Evolutionary conservation across 2,329 filamentous ascomycete genomes (phyloP), one percentile per base, ranked within the genome.

Genomic region (Neonectria faginata): DNA sequence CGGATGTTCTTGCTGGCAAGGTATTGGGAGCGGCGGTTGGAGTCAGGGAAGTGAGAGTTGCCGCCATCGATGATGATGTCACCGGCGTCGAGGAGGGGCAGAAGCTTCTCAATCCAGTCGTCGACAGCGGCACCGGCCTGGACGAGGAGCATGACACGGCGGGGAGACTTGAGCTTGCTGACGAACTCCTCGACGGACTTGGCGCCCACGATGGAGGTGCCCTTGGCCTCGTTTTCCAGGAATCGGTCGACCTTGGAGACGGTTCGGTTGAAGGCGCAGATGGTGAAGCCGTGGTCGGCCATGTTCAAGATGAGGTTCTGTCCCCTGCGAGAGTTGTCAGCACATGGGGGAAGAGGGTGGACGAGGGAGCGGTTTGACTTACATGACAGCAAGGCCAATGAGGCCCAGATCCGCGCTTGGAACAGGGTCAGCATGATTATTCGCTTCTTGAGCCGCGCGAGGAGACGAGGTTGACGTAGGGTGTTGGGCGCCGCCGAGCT

Each of bases 31-130:
- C 96, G 93, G 84, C 96, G 94, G 90, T 97, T 98, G 85, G 93
- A 95, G 86, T 98, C 96, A 79, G 96, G 96, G 90, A 92, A 99
- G 87, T 98, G 96, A 73, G 95, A 98, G 91, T 99, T 98, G 45
- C 79, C 96, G 81, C 96, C 96, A 79, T 99, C 96, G 78, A 99
- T 98, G 87, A 99, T 97, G 88, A 99, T 97, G 81, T 99, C 96
- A 73, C 93, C 94, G 77, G 88, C 80, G 80, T 94, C 91, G 71
- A 95, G 86, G 79, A 92, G 89, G 72, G 91, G 93, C 67, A 98
- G 87, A 72, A 99, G 91, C 75, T 91, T 90, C 88, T 97, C 94
- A 78, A 99, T 98, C 91, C 97, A 98, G 86, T 97, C 93, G 81
- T 99, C 96, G 74, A 99, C 96, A 70, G 96, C 91, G 87, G 96